These are phyloP conservation scores for Xylariaceae sp. DNA, from an alignment of 2,329 filamentous ascomycete species.

Conservation along the genomic window DNA sequence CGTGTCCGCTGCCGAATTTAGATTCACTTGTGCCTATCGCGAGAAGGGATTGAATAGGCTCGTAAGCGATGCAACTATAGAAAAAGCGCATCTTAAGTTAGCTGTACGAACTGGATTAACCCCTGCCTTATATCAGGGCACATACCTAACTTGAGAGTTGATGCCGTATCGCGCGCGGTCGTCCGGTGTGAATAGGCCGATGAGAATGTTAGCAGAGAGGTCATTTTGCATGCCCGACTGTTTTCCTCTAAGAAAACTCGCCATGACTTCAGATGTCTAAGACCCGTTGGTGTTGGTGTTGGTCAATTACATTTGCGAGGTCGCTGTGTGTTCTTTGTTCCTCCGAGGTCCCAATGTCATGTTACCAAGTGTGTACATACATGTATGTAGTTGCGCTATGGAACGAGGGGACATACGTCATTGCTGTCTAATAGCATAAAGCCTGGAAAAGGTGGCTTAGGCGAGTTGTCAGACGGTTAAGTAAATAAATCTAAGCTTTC, in stretches of 20 bases:
- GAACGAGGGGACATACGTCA: constrained; percentile 6
- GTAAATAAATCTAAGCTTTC: no score
- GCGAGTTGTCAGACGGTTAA: no score
- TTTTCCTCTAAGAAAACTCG: constrained; percentile 86
- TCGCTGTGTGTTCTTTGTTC: background rate
- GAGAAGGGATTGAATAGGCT: constrained; percentile 89
- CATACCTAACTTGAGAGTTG: constrained; percentile 70
- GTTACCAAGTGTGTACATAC: background rate
- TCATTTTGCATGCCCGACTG: constrained; percentile 92
- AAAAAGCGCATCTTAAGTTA: constrained; percentile 37
- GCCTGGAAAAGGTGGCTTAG: no score
- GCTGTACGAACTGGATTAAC: background rate
- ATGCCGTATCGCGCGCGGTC: constrained; percentile 84
- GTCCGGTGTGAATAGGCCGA: constrained; percentile 80
- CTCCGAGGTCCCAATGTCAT: background rate
- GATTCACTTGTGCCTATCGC: constrained; percentile 90
- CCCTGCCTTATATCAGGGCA: background rate
- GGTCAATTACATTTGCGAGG: background rate
- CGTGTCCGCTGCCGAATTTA: constrained; percentile 80
- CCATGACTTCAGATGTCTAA: constrained; percentile 63
- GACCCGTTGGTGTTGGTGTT: background rate
- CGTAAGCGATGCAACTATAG: constrained; percentile 81
- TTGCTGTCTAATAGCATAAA: constrained; percentile 6
- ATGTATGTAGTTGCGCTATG: background rate
- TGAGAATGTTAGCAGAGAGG: constrained; percentile 77